Evolutionary conservation across 2,329 filamentous ascomycete species (phyloP), one percentile per base, ranked within the genome.

Genomic region (Westerdykella aurantiaca): DNA sequence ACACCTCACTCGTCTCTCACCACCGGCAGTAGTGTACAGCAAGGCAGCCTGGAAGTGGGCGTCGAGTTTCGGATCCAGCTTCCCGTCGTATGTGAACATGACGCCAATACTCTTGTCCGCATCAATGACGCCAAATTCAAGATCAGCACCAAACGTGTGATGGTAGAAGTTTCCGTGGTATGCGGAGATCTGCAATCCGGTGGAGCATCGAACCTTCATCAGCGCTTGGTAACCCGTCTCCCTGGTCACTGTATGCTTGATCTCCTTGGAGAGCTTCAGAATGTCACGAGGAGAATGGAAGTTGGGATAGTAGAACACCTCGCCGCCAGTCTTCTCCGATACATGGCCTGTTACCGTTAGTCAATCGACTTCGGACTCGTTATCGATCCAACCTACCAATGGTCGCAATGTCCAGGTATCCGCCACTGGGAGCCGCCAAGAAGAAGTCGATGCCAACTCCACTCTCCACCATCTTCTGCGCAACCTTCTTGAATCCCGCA

Each of bases 201-300:
- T 98, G 14, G 90, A 96, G 72, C 93, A 98, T 49, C 93, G 85
- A 45, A 98, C 91, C 74, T 98, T 98, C 88, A 98, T 94, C 56
- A 98, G 74, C 16, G 89, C 89, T 69, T 96, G 91, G 72, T 88
- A 97, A 17, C 93, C 93, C 38, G 91, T 95, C 66, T 96, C 90
- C 50, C 93, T 79, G 2, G 83, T 89, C 23, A 96, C 81, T 0
- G 87, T 82, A 60, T 96, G 91, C 53, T 83, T 81, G 51, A 98
- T 82, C 70, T 98, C 93, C 38, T 85, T 79, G 2, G 84, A 85
- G 33, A 98, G 72, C 71, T 91, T 94, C 44, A 87, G 76, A 35
- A 84, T 82, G 67, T 98, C 93, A 31, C 93, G 81, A 6, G 86
- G 86, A 6, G 85, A 82, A 46, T 95, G 83, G 72, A 95, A 98